phyloP scores from a whole-genome alignment of 352 stramenopile species.

The Phytophthora crassamura region DNA sequence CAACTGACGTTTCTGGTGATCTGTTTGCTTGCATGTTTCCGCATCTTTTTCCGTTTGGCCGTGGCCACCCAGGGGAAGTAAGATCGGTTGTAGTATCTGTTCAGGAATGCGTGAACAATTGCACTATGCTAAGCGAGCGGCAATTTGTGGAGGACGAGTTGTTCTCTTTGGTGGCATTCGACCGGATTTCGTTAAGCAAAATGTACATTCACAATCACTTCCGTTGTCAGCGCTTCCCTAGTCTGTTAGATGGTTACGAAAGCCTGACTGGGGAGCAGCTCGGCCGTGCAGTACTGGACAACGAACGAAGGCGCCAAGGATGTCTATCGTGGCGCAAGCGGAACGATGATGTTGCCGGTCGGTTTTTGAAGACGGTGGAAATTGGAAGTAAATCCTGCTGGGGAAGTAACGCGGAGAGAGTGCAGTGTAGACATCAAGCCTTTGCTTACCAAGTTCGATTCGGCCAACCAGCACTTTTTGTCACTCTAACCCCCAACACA shows the following conservation, averaged over 20 bases:
- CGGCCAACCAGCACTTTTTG: background rate
- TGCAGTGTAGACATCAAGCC: background rate
- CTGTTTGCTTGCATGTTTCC: too few relatives aligned
- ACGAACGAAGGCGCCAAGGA: conserved; percentile 2
- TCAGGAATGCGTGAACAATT: conserved; percentile 6
- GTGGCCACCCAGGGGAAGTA: conserved; percentile 4
- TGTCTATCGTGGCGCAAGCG: background rate
- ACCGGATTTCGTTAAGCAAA: conserved; percentile 2
- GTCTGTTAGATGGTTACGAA: background rate
- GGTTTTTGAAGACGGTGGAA: background rate
- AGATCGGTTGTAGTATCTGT: background rate
- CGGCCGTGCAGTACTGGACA: background rate
- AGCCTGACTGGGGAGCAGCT: background rate
- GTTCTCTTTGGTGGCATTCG: conserved; percentile 8
- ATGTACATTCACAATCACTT: conserved; percentile 5
- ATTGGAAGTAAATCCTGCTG: background rate
- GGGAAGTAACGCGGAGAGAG: conserved; percentile 3
- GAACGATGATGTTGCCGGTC: too few relatives aligned
- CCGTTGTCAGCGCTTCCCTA: background rate
- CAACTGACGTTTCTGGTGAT: too few relatives aligned
- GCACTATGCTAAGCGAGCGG: conserved; percentile 1
- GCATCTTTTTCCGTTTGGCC: background rate
- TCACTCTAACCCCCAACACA: too few relatives aligned
- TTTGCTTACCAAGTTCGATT: background rate
- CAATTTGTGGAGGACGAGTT: conserved; percentile 13